phyloP scores from a whole-genome alignment of 2,329 filamentous ascomycete genomes.

The Pseudodiploospora longispora region DNA sequence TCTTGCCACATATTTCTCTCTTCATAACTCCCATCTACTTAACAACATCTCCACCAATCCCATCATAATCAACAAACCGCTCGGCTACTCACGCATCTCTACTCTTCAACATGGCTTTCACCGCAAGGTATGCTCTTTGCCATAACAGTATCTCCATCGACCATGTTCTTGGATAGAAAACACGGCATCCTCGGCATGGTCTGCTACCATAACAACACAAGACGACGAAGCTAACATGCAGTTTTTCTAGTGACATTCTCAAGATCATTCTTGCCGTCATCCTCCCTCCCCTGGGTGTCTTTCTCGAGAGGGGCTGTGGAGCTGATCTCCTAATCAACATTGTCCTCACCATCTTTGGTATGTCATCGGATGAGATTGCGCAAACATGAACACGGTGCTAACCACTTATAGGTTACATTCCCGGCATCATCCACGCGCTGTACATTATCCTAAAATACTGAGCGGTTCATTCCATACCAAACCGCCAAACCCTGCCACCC shows the following conservation, averaged over 20 bases:
- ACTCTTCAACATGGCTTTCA: conserved; percentile 47
- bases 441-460: conserved; percentile 93
- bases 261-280: conserved; percentile 79
- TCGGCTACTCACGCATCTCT: too few species aligned
- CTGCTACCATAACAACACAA: background rate
- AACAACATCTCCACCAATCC: too few species aligned
- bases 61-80: too few species aligned
- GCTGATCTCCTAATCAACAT: conserved; percentile 90
- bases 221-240: conserved; percentile 4
- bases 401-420: conserved; percentile 45
- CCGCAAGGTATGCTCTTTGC: conserved; percentile 39
- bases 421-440: conserved; percentile 85
- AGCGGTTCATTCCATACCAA: conserved; percentile 1
- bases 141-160: background rate
- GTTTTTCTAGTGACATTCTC: conserved; percentile 42
- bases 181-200: background rate
- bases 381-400: background rate
- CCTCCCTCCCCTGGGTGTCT: conserved; percentile 84
- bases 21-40: too few species aligned
- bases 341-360: conserved; percentile 67
- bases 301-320: conserved; percentile 87
- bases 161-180: too few species aligned
- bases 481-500: too few species aligned
- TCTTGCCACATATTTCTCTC: too few species aligned
- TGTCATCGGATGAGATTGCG: conserved; percentile 10